phyloP scores from a whole-genome alignment of 163 green algal genomes.

The Chlorella variabilis region DNA sequence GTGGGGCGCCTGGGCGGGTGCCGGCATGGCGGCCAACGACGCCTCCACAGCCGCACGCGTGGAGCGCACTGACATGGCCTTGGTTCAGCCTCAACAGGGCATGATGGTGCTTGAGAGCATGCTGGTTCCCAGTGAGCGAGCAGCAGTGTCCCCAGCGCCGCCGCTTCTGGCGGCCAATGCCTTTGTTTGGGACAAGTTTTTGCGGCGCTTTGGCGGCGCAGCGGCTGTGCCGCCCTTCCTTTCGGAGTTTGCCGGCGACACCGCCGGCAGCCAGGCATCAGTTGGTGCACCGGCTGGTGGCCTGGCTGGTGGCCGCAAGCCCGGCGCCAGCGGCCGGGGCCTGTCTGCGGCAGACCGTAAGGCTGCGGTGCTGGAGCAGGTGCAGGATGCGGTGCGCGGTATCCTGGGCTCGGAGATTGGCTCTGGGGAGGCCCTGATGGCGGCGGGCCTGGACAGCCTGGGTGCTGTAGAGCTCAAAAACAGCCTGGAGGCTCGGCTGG shows the following conservation, averaged over 20 bases:
- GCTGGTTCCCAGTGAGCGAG: slow-evolving; percentile 27
- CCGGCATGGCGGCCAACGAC: slow-evolving; percentile 74
- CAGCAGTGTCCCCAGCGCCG: not conserved
- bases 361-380: slow-evolving; percentile 47
- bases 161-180: slow-evolving; percentile 54
- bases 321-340: not conserved
- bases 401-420: slow-evolving; percentile 46
- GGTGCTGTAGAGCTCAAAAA: slow-evolving; percentile 66
- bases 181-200: slow-evolving; percentile 66
- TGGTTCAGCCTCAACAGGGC: slow-evolving; percentile 60
- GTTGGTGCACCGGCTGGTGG: not conserved
- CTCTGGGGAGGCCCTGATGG: slow-evolving; percentile 76
- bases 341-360: slow-evolving; percentile 16
- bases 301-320: not conserved
- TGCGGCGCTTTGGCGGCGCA: slow-evolving; percentile 46
- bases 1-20: slow-evolving; percentile 90
- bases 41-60: slow-evolving; percentile 68
- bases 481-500: slow-evolving; percentile 65
- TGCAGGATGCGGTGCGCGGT: slow-evolving; percentile 40
- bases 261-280: not conserved
- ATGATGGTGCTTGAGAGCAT: slow-evolving; percentile 65
- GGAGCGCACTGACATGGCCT: slow-evolving; percentile 73
- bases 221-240: slow-evolving; percentile 45
- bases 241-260: slow-evolving; percentile 35
- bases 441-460: slow-evolving; percentile 84